Base-by-base conservation (phyloP, 2,329 filamentous ascomycete genomes). In the Pseudogymnoascus sp. region DNA sequence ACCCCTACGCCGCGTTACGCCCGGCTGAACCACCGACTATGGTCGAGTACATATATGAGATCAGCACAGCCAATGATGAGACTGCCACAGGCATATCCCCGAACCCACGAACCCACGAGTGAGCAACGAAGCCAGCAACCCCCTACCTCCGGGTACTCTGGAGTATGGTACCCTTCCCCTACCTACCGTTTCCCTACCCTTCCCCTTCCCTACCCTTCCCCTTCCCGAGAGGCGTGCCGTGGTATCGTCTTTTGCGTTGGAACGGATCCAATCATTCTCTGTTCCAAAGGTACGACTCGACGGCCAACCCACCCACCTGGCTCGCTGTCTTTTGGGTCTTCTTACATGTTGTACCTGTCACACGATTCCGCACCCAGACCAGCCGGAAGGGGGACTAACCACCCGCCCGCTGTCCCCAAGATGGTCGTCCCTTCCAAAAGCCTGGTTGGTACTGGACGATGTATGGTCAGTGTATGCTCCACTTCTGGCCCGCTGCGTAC, bases 31-130 rank as follows among this genome's bases (percentile, higher is more conserved):
- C 42, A 49, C 23, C 42, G 14, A 28, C 42, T 8, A 6, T 16
- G 42, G 42, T 28, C 22, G 42, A 49, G 42, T 28, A 49, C 42
- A 49, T 49, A 23, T 52, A 52, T 52, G 45, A 52, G 45, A 52
- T 52, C 45, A 12, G n/a, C 23, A 30, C 23, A 52, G 25, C 25
- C 45, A 52, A 52, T 52, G 45, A 52, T 52, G n/a, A n/a, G 22
- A n/a, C 25, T 30, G 7, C 14, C 4, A 23, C 45, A 52, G 23
- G 45, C 45, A 5, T 52, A 52, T 28, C 45, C 19, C 25, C 23
- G 30, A 52, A 52, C n/a, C 45, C 45, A 52, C 45, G 45, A 52
- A 52, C n/a, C 45, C 45, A 52, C 45, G 45, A 52, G 45, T 30
- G 12, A 30, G 45, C 23, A 30, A 25, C 23, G 7, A 52, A 22